A percentile compares a stretch with the other conserved stretches of the same genome.
These are phyloP conservation scores for Salix arbutifolia DNA, from an alignment of 345 rosid species.

Conservation along the genomic window DNA sequence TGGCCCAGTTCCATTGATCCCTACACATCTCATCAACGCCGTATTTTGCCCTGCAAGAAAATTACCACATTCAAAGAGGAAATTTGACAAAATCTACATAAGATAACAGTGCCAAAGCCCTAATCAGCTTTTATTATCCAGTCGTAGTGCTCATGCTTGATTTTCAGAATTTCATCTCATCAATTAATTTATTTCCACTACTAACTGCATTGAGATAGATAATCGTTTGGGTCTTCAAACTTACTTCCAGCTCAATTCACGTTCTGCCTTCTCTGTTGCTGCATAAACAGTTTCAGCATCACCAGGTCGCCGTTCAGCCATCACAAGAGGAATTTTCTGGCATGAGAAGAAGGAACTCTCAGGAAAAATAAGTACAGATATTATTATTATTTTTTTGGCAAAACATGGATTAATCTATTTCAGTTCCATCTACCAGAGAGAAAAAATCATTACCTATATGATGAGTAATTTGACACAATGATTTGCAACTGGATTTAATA, in stretches of 20 bases:
- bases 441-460: not conserved
- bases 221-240: slow-evolving; percentile 18
- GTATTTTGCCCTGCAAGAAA: slow-evolving; percentile 63
- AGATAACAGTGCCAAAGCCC: not conserved
- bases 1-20: slow-evolving; percentile 94
- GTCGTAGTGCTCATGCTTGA: not conserved
- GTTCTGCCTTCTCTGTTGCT: slow-evolving; percentile 72
- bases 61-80: not conserved
- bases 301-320: slow-evolving; percentile 72
- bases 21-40: slow-evolving; percentile 91
- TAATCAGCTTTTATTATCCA: not conserved
- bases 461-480: not conserved
- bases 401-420: not conserved
- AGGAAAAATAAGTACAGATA: not conserved
- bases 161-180: not conserved
- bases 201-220: too few relatives aligned
- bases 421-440: not conserved
- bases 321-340: slow-evolving; percentile 76
- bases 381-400: not conserved
- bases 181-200: too few relatives aligned
- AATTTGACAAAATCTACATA: not conserved
- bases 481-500: too few relatives aligned
- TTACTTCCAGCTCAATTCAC: slow-evolving; percentile 89
- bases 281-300: slow-evolving; percentile 90
- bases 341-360: not conserved